phyloP scores from a whole-genome alignment of 1,139 yeast species.

The Suhomyces bokatorum region DNA sequence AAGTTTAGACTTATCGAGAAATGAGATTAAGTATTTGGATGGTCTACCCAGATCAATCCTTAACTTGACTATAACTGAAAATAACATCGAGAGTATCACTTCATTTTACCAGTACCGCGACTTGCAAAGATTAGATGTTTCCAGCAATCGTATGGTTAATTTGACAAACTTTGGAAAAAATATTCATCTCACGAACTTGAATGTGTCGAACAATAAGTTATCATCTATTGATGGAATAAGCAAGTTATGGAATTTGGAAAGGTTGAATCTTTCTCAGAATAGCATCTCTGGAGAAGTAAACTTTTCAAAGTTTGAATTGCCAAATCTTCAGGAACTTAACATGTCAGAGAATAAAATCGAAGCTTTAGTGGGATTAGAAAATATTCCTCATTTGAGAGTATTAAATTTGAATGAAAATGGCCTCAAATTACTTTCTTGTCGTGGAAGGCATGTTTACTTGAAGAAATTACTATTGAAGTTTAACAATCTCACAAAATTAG shows the following conservation, averaged over 20 bases:
- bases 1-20: constrained; percentile 41
- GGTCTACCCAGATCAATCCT: constrained; percentile 48
- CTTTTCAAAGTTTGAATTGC: constrained; percentile 35
- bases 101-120: constrained; percentile 42
- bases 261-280: constrained; percentile 47
- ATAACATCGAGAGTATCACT: constrained; percentile 43
- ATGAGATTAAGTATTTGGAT: constrained; percentile 44
- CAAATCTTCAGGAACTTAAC: constrained; percentile 46
- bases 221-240: constrained; percentile 39
- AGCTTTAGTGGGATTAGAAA: constrained; percentile 36
- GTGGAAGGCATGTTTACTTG: constrained; percentile 29
- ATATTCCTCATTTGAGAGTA: constrained; percentile 35
- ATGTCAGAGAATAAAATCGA: constrained; percentile 44
- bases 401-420: constrained; percentile 48
- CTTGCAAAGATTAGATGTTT: constrained; percentile 45
- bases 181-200: constrained; percentile 40
- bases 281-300: constrained; percentile 39
- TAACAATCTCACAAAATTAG: constrained; percentile 36
- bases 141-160: constrained; percentile 38
- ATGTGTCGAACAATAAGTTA: constrained; percentile 35
- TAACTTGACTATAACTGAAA: constrained; percentile 37
- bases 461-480: constrained; percentile 47
- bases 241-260: constrained; percentile 39
- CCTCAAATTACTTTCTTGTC: constrained; percentile 27
- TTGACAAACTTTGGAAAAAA: constrained; percentile 33